Evolutionary conservation across 2,329 filamentous ascomycete species (phyloP), one percentile per base, ranked within the genome.

Genomic region (Fusarium ambrosium): DNA sequence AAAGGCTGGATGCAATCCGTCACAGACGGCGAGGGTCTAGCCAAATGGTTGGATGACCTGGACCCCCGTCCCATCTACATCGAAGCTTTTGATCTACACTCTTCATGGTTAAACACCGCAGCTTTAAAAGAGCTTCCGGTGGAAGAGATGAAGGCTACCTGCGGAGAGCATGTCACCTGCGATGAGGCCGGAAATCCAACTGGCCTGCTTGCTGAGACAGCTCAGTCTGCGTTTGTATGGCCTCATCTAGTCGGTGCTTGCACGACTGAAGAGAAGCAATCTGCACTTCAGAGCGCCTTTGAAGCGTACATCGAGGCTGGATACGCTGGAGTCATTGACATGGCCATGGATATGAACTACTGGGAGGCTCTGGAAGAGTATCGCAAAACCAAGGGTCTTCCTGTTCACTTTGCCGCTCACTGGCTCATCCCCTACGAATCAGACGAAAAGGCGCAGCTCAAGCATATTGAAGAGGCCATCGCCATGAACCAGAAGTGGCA

Each of bases 291-390:
- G n/a, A 82, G 82, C 0, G 87, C 86, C 0, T 80, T 89, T n/a
- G 73, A 83, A 1, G 82, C 84, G 1, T 89, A 88, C 63, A 82
- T 84, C 29, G 77, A 80, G 0, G 84, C 84, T 2, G 87, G 87
- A 0, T 87, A 86, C 62, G 88, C 86, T 0, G 86, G 87, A 2
- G 82, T 87, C 14, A 83, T 88, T 7, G 87, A 89, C 11, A 89
- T 89, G 87, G 87, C 87, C 3, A 88, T 88, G 87, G 86, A 88
- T 53, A 83, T 86, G 22, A 84, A 82, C 34, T 81, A 82, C 0
- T 89, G 87, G 87, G 82, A 83, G 24, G 77, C 79, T 1, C 79
- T 88, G 0, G 78, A 84, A 3, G 80, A 81, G 0, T 77, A 87
- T 0, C 81, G 77, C 9, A 74, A 76, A n/a, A 80, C 81, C 2